Evolutionary conservation across 129 eudicot genomes (phyloP).

Genomic region (Artemisia tridentata): DNA sequence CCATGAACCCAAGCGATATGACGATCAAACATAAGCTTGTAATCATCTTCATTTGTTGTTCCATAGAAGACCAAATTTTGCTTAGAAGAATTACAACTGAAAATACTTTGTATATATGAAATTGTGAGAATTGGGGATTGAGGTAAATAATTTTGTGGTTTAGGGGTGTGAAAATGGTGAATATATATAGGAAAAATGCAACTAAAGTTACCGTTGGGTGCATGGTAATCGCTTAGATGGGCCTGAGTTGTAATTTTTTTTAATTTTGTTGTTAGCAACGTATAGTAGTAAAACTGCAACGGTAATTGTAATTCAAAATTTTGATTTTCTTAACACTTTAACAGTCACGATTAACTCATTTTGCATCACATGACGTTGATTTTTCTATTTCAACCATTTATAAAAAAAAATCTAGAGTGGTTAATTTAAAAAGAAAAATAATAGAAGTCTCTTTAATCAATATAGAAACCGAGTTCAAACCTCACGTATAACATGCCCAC

Average conservation of each 20-base stretch:
- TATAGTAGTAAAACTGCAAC: constrained; percentile 22
- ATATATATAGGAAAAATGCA: constrained; percentile 22
- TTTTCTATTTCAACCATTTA: too few relatives aligned
- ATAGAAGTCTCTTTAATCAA: too few relatives aligned
- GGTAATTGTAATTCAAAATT: constrained; percentile 14
- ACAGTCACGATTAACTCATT: neutral
- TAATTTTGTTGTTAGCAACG: neutral
- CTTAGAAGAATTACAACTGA: too few relatives aligned
- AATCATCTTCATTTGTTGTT: constrained; percentile 9
- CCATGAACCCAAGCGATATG: constrained; percentile 20
- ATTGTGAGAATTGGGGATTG: neutral
- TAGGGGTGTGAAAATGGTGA: constrained; percentile 1
- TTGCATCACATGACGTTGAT: too few relatives aligned
- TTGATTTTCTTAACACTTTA: neutral
- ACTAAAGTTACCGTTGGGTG: constrained; percentile 35
- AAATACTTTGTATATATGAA: too few relatives aligned
- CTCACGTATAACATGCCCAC: too few relatives aligned
- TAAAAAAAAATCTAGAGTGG: too few relatives aligned
- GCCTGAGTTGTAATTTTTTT: constrained; percentile 15
- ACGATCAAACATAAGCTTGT: constrained; percentile 20
- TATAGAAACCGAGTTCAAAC: too few relatives aligned
- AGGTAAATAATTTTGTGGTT: neutral
- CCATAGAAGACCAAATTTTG: constrained; percentile 8
- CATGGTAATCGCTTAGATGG: constrained; percentile 15
- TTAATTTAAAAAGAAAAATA: neutral